Evolutionary conservation across 192 early-diverging fungal species (phyloP), one percentile per base, ranked within the genome.

Genomic region (Mortierella antarctica): DNA sequence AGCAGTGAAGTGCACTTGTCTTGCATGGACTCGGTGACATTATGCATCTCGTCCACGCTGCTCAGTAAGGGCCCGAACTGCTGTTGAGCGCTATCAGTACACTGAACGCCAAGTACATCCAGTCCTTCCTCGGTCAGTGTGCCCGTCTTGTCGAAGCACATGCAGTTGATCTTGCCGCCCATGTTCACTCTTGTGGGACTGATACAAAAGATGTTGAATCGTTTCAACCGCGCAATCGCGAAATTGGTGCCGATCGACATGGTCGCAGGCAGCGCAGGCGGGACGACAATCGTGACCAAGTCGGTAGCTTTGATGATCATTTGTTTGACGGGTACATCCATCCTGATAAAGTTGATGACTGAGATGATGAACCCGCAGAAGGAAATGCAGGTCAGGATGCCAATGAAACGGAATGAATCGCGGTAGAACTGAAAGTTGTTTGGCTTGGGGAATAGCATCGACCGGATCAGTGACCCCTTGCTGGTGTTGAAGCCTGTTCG

Each of bases 111-210:
- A 50, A 97, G 83, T 5, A 99, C 94, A 74, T 97, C 97, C 54
- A 99, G 74, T 0, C 96, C 96, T 71, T 98, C 96, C 80, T 98
- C 95, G 4, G 97, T 98, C 57, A 99, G 82, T 7, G 97, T 99
- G 4, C 97, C 97, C 2, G 97, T 99, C 83, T 99, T 99, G 85
- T 99, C 98, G 85, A 99, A 99, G 70, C 95, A 96, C 91, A 96
- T 97, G 39, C 96, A 91, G 71, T 98, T 93, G 55, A 99, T 84
- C 63, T 98, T 98, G 56, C 98, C 98, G 62, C 96, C 95, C 46
- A 99, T 93, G 69, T 98, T 99, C 49, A 99, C 97, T 10, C 92
- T 87, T 13, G 95, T 93, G 6, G 97, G 97, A 48, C 91, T 93
- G 65, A 95, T 97, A 78, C 97, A 99, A 84, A 94, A 98, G 42